phyloP scores from a whole-genome alignment of 2,329 filamentous ascomycete genomes.

The Akanthomyces lecanii region DNA sequence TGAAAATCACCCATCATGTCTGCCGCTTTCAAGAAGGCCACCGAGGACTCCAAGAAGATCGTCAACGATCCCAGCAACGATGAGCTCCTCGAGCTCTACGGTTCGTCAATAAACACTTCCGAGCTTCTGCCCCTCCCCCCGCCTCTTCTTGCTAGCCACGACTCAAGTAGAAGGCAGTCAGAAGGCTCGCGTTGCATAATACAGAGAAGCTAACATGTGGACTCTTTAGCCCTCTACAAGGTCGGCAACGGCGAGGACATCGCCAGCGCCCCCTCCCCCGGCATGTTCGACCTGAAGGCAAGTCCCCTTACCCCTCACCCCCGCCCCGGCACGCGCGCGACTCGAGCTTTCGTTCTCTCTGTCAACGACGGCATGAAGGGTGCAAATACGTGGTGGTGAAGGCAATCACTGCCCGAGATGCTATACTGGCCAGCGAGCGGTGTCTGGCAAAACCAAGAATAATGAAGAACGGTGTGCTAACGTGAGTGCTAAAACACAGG shows the following conservation, averaged over 20 bases:
- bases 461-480: background rate
- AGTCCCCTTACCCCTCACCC: conserved; percentile 9
- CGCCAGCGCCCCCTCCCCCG: conserved; percentile 51
- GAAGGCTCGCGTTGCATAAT: background rate
- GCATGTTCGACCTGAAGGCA: conserved; percentile 69
- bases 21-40: conserved; percentile 52
- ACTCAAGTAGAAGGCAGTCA: too few relatives aligned
- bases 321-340: background rate
- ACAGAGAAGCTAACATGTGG: background rate
- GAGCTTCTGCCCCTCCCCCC: background rate
- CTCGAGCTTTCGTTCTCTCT: background rate
- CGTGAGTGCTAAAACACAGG: conserved; percentile 40
- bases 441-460: too few relatives aligned
- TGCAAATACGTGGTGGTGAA: background rate
- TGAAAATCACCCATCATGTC: conserved; percentile 34
- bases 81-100: conserved; percentile 61
- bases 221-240: conserved; percentile 52
- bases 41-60: conserved; percentile 63
- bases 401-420: background rate
- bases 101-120: conserved; percentile 32
- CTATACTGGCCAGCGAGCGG: background rate
- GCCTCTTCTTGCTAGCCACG: background rate
- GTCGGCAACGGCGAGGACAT: conserved; percentile 55
- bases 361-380: background rate
- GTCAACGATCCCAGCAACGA: conserved; percentile 59